These are phyloP conservation scores for Metschnikowia henanensis DNA, from an alignment of 805 yeast species.

Conservation along the genomic window DNA sequence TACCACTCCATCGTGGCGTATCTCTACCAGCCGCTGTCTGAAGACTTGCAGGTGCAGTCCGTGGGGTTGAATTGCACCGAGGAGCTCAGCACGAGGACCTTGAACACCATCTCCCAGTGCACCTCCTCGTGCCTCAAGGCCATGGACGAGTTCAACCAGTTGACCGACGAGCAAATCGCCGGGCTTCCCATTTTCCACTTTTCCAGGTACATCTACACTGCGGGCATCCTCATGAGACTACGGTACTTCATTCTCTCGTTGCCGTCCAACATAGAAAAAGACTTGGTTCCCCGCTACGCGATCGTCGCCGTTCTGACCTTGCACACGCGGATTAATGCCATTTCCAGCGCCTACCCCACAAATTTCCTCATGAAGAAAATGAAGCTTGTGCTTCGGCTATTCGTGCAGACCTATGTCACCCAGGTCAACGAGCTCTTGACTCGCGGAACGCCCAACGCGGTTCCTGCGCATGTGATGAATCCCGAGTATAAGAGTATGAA, in stretches of 20 bases:
- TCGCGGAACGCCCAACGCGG: constrained; percentile 16
- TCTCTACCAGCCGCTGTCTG: constrained; percentile 54
- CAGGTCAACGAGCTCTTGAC: constrained; percentile 44
- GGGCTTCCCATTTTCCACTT: constrained; percentile 57
- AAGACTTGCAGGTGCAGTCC: constrained; percentile 17
- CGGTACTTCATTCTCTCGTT: constrained; percentile 55
- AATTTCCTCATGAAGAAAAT: constrained; percentile 55
- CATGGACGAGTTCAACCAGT: constrained; percentile 46
- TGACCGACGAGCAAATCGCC: constrained; percentile 48
- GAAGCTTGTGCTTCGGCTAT: constrained; percentile 55
- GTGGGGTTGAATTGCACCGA: constrained; percentile 12
- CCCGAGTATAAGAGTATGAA: constrained; percentile 24
- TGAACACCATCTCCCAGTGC: constrained; percentile 49
- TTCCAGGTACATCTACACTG: constrained; percentile 60
- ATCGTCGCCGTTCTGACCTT: constrained; percentile 33
- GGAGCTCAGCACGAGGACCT: constrained; percentile 28
- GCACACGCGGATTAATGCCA: constrained; percentile 27
- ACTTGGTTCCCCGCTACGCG: constrained; percentile 48
- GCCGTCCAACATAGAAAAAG: constrained; percentile 45
- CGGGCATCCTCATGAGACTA: constrained; percentile 60
- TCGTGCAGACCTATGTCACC: constrained; percentile 59
- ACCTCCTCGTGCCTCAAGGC: constrained; percentile 54
- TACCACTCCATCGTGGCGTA: constrained; percentile 66
- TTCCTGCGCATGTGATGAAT: constrained; percentile 9
- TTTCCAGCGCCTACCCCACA: constrained; percentile 27